Evolutionary conservation across 495 filamentous ascomycete genomes (phyloP).

Genomic region (Penicillium paxilli): DNA sequence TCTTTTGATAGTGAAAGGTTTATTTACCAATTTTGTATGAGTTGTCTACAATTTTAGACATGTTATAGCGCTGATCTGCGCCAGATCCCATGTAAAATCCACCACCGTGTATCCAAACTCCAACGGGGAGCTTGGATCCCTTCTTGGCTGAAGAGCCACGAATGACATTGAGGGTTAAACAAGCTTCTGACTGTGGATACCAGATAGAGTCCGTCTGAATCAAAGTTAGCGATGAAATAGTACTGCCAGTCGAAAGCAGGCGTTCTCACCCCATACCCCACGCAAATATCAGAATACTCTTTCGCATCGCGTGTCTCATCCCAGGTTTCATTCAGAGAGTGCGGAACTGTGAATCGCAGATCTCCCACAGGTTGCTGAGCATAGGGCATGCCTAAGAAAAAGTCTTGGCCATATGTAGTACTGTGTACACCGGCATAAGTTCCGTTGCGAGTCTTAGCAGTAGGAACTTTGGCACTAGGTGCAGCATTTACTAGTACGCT

Average conservation of each 20-base stretch:
- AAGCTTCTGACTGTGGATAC: slow-evolving; percentile 52
- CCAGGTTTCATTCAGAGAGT: slow-evolving; percentile 46
- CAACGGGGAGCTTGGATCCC: slow-evolving; percentile 40
- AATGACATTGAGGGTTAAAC: slow-evolving; percentile 56
- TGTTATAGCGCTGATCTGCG: slow-evolving; percentile 52
- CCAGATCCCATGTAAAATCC: slow-evolving; percentile 53
- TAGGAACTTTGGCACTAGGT: slow-evolving; percentile 15
- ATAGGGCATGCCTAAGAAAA: slow-evolving; percentile 51
- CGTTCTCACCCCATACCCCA: slow-evolving; percentile 40
- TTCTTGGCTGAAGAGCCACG: slow-evolving; percentile 38
- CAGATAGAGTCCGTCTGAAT: slow-evolving; percentile 42
- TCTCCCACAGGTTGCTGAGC: slow-evolving; percentile 43
- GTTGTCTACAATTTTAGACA: slow-evolving; percentile 53
- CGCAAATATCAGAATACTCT: slow-evolving; percentile 51
- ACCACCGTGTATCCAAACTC: slow-evolving; percentile 64
- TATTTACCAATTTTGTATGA: slow-evolving; percentile 44
- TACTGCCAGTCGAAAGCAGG: neutral
- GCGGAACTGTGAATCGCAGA: slow-evolving; percentile 49
- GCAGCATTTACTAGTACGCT: slow-evolving; percentile 12
- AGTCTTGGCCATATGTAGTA: slow-evolving; percentile 40
- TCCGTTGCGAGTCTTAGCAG: slow-evolving; percentile 33
- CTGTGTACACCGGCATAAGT: slow-evolving; percentile 39
- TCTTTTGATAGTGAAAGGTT: neutral
- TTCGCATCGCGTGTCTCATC: slow-evolving; percentile 38
- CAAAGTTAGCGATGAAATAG: slow-evolving; percentile 9